Percentiles rank a stretch among this genome's conserved stretches.
These are phyloP conservation scores for Aspergillus latus DNA, from an alignment of 2,329 filamentous ascomycete species.

Conservation along the genomic window DNA sequence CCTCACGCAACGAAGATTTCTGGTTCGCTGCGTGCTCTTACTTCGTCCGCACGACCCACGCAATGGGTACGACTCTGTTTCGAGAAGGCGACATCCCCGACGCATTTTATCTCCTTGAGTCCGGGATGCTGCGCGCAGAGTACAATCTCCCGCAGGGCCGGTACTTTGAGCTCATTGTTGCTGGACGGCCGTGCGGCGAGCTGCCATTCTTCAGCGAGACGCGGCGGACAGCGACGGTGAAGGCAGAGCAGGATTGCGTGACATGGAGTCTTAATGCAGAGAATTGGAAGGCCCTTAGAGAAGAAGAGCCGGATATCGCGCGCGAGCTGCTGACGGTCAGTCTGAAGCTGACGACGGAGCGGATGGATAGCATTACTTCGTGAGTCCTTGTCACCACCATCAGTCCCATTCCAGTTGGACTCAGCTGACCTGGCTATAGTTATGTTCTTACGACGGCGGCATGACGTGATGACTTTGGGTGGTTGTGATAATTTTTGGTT, in stretches of 20 bases:
- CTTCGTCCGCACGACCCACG: slow-evolving; percentile 69
- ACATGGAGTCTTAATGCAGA: slow-evolving; percentile 76
- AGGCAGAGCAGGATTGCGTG: slow-evolving; percentile 76
- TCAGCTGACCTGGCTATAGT: slow-evolving; percentile 19
- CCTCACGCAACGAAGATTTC: slow-evolving; percentile 85
- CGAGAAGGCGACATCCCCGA: slow-evolving; percentile 71
- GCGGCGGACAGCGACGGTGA: slow-evolving; percentile 78
- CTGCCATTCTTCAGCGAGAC: slow-evolving; percentile 95
- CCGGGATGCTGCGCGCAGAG: slow-evolving; percentile 83
- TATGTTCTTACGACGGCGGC: slow-evolving; percentile 37
- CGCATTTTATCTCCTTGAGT: slow-evolving; percentile 88
- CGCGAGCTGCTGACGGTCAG: slow-evolving; percentile 80
- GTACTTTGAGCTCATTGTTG: slow-evolving; percentile 87
- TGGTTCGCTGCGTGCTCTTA: slow-evolving; percentile 81
- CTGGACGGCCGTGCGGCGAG: slow-evolving; percentile 93
- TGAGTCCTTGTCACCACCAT: slow-evolving; percentile 36
- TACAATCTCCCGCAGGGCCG: slow-evolving; percentile 87
- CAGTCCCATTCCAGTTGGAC: background rate
- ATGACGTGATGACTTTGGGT: slow-evolving; percentile 19
- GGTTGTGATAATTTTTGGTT: background rate
- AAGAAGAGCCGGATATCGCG: slow-evolving; percentile 72
- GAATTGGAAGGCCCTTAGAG: slow-evolving; percentile 71
- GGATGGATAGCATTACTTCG: slow-evolving; percentile 72
- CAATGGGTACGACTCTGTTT: slow-evolving; percentile 73
- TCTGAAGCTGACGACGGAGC: slow-evolving; percentile 91